These are phyloP conservation scores for Erodium moschatum DNA, from an alignment of 441 rosid genomes.

Conservation along the genomic window DNA sequence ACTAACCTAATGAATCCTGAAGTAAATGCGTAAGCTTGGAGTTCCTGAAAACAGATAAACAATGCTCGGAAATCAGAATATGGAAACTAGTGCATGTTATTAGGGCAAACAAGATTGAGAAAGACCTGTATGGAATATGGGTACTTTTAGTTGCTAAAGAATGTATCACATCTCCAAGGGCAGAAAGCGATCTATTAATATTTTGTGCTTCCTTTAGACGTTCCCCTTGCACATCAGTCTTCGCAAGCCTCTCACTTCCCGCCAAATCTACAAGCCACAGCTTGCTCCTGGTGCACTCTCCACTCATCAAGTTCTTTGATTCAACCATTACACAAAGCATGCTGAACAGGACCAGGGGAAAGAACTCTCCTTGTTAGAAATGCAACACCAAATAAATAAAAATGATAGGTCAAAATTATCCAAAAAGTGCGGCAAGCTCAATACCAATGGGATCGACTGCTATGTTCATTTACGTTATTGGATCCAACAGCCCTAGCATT, in stretches of 20 bases:
- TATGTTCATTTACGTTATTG: slow-evolving; percentile 78
- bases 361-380: background rate
- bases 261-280: slow-evolving; percentile 93
- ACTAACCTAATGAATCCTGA: slow-evolving; percentile 81
- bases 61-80: background rate
- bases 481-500: slow-evolving; percentile 81
- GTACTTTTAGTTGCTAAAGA: slow-evolving; percentile 84
- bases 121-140: slow-evolving; percentile 77
- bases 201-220: slow-evolving; percentile 88
- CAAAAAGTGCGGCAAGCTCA: background rate
- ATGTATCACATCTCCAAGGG: slow-evolving; percentile 91
- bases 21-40: slow-evolving; percentile 93
- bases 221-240: slow-evolving; percentile 87
- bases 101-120: slow-evolving; percentile 4
- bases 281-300: slow-evolving; percentile 83
- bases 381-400: background rate
- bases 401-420: slow-evolving; percentile 1
- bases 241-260: slow-evolving; percentile 87
- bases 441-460: slow-evolving; percentile 96
- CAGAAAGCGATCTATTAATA: slow-evolving; percentile 85
- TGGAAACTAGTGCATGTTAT: slow-evolving; percentile 7
- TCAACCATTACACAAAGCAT: slow-evolving; percentile 79
- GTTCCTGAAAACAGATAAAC: slow-evolving; percentile 44
- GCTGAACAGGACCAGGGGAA: slow-evolving; percentile 31
- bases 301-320: slow-evolving; percentile 74